Base-by-base conservation (phyloP, 2,329 filamentous ascomycete genomes). In the Orbilia ellipsospora region DNA sequence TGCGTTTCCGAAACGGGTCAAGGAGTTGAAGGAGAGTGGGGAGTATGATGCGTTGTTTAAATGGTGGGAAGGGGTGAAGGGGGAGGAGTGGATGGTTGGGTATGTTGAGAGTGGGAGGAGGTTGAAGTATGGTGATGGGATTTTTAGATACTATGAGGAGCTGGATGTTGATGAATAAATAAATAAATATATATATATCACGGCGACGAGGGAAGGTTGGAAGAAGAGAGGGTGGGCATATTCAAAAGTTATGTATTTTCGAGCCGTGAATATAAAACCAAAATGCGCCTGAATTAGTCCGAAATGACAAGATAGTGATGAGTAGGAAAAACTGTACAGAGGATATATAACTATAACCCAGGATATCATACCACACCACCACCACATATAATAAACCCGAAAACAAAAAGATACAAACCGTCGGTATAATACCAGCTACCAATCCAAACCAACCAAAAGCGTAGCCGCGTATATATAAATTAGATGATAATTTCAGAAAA, bases 141-240 rank as follows among this genome's bases (percentile, higher is more conserved):
- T 94, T 51, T 94, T 88, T 80, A 85, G 92, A 42, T 84, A 91
- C 79, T 94, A 94, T 80, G 86, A 88, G 1, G 91, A 94, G 83
- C 81, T 94, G 60, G 91, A 94, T 78, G 64, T 63, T n/a, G 59
- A 69, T 3, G 23, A 12, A 13, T 55, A 55, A n/a, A 10, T 36
- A 36, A 2, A 1, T 52, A 52, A 2, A n/a, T 48, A 1, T 13
- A 5, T 48, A n/a, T 13, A n/a, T 48, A 48, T n/a, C 5, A 23
- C 23, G 23, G 23, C n/a, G n/a, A n/a, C n/a, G 23, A 23, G 4
- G 23, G 2, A 23, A 23, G 2, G 4, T 23, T 23, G 23, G 23
- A 4, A 23, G 2, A 4, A 23, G 23, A 23, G 4, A 2, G 23
- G 23, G 23, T 23, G 23, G 23, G 23, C 4, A 23, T 23, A 23